A percentile compares a stretch with the other conserved stretches of the same genome.
These are phyloP conservation scores for Stereocaulon alpinum DNA, from an alignment of 495 filamentous ascomycete species.

Conservation along the genomic window DNA sequence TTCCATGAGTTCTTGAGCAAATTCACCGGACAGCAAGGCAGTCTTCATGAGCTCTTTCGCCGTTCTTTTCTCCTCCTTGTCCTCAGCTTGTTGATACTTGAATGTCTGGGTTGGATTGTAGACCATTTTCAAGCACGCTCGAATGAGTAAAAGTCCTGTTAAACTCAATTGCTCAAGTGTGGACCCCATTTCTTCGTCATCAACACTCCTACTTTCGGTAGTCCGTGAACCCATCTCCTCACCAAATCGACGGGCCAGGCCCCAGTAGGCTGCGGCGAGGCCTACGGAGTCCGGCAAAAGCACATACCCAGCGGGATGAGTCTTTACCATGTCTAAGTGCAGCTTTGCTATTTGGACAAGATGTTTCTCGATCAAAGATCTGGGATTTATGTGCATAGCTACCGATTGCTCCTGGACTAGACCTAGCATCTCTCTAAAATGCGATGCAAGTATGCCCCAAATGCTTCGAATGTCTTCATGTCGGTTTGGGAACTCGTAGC, in stretches of 20 bases:
- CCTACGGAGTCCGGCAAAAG: slow-evolving; percentile 65
- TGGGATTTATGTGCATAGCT: slow-evolving; percentile 19
- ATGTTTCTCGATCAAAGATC: slow-evolving; percentile 51
- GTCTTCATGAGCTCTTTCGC: slow-evolving; percentile 55
- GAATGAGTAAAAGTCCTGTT: slow-evolving; percentile 70
- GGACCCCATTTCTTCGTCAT: slow-evolving; percentile 38
- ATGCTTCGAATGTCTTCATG: slow-evolving; percentile 60
- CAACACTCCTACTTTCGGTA: slow-evolving; percentile 40
- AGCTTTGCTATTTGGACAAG: slow-evolving; percentile 83
- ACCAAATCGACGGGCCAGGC: slow-evolving; percentile 61
- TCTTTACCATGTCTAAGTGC: slow-evolving; percentile 69
- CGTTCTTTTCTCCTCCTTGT: slow-evolving; percentile 54
- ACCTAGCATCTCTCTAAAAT: slow-evolving; percentile 59
- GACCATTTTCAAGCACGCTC: slow-evolving; percentile 72
- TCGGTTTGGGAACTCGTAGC: slow-evolving; percentile 77
- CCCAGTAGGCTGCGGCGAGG: slow-evolving; percentile 75
- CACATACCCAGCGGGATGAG: slow-evolving; percentile 70
- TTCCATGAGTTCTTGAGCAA: slow-evolving; percentile 70
- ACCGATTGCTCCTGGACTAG: slow-evolving; percentile 19
- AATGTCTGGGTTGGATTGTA: slow-evolving; percentile 72
- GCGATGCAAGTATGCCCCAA: slow-evolving; percentile 60
- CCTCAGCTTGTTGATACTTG: slow-evolving; percentile 60
- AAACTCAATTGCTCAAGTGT: slow-evolving; percentile 67
- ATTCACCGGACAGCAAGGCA: slow-evolving; percentile 60
- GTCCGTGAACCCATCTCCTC: slow-evolving; percentile 53